Conservation (phyloP, 208 protist genomes). For the Perkinsela sp. region DNA sequence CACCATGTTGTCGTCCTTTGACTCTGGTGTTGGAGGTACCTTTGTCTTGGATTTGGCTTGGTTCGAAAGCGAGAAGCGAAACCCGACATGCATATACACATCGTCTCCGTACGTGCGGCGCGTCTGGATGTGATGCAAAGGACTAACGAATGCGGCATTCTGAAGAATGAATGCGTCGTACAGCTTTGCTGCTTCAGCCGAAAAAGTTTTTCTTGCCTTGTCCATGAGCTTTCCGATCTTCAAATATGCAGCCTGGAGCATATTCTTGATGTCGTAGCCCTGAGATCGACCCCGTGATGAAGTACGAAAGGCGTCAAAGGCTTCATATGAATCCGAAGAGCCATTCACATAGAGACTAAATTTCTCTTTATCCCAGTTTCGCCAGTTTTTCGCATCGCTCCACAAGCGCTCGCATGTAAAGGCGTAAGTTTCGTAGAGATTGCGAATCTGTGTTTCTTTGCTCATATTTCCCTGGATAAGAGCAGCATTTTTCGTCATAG, state of each 20-base stretch:
- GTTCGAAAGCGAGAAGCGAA: not conserved
- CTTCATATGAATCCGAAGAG: not conserved
- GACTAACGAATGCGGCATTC: not conserved
- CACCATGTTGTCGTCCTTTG: not conserved
- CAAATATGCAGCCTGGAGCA: not conserved
- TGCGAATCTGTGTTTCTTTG: not conserved
- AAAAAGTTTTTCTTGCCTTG: not conserved
- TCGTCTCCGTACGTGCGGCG: not conserved
- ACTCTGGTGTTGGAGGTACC: not conserved
- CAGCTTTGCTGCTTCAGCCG: not conserved
- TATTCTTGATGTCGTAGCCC: too few species aligned
- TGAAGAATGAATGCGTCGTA: not conserved
- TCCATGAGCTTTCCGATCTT: not conserved
- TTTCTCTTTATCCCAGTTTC: not conserved
- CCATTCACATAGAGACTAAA: not conserved
- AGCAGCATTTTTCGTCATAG: not conserved
- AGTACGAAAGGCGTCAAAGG: not conserved
- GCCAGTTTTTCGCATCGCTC: not conserved
- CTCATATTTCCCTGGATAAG: not conserved
- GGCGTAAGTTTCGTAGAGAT: not conserved
- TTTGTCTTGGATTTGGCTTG: not conserved
- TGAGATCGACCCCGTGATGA: too few species aligned
- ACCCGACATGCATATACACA: not conserved
- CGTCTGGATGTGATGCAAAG: not conserved
- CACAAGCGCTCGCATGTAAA: not conserved